Percentiles rank a stretch among this genome's conserved stretches.
These are phyloP conservation scores for Fusarium neocosmosporiellum DNA, from an alignment of 2,329 filamentous ascomycete genomes.

Conservation along the genomic window DNA sequence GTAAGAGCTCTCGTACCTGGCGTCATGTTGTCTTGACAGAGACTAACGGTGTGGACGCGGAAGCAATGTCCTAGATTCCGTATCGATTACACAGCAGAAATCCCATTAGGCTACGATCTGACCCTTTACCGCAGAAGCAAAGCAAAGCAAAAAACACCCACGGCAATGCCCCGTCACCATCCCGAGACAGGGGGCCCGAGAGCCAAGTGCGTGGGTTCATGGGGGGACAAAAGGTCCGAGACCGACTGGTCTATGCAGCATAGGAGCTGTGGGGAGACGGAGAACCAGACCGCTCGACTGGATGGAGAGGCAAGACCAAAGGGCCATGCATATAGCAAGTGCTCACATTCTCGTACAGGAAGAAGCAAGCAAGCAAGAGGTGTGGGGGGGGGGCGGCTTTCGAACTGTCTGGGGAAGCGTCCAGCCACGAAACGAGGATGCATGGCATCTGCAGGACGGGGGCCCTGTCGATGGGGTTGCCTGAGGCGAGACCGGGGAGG, in stretches of 20 bases:
- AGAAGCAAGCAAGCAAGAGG: background rate
- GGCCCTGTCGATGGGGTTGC: background rate
- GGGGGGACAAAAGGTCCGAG: background rate
- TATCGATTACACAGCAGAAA: background rate
- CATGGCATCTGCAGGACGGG: constrained; percentile 5
- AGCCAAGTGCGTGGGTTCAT: constrained; percentile 2
- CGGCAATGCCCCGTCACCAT: background rate
- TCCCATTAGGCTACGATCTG: background rate
- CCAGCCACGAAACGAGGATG: constrained; percentile 6
- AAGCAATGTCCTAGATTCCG: background rate
- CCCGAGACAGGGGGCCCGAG: background rate
- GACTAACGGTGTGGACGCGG: background rate
- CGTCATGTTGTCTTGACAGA: background rate
- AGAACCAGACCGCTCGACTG: background rate
- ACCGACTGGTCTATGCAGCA: background rate
- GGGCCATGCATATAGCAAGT: background rate
- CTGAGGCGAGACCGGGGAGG: background rate
- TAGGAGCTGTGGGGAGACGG: background rate
- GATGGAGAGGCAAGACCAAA: background rate
- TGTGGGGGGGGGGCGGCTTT: constrained; percentile 8
- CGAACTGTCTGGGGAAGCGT: constrained; percentile 28
- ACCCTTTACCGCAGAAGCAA: background rate
- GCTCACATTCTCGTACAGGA: constrained; percentile 1
- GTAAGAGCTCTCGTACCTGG: background rate
- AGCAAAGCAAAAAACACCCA: background rate